Conservation (phyloP, 495 filamentous ascomycete genomes). For the Daldinia vernicosa region DNA sequence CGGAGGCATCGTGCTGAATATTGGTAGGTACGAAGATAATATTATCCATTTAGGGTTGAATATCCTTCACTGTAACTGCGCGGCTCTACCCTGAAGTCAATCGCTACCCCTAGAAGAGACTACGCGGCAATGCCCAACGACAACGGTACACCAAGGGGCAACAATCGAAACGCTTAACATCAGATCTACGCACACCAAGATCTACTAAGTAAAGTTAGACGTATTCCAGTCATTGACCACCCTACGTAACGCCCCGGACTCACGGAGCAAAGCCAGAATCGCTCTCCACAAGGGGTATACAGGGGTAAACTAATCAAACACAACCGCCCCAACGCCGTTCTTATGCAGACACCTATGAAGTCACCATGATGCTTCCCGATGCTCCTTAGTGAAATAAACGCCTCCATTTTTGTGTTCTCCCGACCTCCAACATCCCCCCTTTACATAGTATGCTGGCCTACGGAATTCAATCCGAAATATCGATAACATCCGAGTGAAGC, state of each 20-base stretch:
- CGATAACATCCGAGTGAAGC: not conserved
- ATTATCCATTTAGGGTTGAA: not conserved
- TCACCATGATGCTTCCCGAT: slow-evolving; percentile 6
- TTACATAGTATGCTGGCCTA: not conserved
- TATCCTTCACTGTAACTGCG: not conserved
- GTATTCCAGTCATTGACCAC: not conserved
- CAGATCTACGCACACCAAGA: not conserved
- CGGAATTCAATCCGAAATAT: slow-evolving; percentile 31
- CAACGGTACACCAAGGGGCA: not conserved
- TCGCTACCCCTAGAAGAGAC: not conserved
- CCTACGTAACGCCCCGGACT: slow-evolving; percentile 21
- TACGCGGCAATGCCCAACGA: not conserved
- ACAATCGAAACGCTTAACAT: not conserved
- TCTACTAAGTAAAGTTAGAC: not conserved
- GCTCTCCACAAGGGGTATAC: slow-evolving; percentile 37
- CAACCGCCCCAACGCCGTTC: slow-evolving; percentile 26
- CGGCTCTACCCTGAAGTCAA: not conserved
- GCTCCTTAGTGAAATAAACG: slow-evolving; percentile 5
- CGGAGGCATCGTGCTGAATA: not conserved
- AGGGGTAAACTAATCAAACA: slow-evolving; percentile 13
- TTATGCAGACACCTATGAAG: slow-evolving; percentile 35
- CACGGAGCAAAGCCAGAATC: slow-evolving; percentile 4
- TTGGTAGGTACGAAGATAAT: not conserved
- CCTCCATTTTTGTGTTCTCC: not conserved
- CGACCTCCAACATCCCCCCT: not conserved